Base-by-base conservation (phyloP, 345 rosid genomes). In the Gynandropsis gynandra region DNA sequence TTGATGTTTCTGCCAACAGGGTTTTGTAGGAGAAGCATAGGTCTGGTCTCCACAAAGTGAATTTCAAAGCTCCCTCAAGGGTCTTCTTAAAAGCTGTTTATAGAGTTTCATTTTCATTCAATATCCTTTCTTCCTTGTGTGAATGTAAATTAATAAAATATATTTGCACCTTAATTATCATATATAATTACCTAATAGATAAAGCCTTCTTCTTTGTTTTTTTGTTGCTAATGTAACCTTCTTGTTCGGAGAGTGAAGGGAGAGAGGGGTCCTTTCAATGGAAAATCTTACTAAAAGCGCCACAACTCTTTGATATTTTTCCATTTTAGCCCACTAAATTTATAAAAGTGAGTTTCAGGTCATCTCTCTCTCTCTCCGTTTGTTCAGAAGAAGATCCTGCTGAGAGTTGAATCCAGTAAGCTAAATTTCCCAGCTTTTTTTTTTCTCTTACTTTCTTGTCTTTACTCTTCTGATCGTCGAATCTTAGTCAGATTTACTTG, bases 331-430 rank as follows among this genome's bases (percentile, higher is more conserved):
- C 48, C 49, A 52, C 10, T 38, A 9, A 38, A 16, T 52, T 36
- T 52, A 19, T 24, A 61, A 35, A 44, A 16, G 4, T 16, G 35
- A 21, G 14, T 24, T n/a, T 52, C 29, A 37, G 46, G 59, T 27
- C 66, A 40, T 52, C 53, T 48, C 50, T 46, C 57, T 43, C 32
- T 17, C 59, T 12, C 42, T 32, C 16, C 45, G 19, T 1, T 1
- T 7, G 21, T 56, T 50, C 12, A 50, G 49, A 41, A 21, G 47
- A 56, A 50, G 57, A 56, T 56, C 62, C 35, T 42, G 6, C 54
- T 10, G 27, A 40, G 7, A 52, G 40, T 51, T 59, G 38, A 69
- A 50, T 51, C 74, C 45, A 70, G 74, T 65, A 42, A 65, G 54
- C 58, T 9, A 31, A 58, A 45, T 46, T 45, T 52, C n/a, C 4